Base-by-base conservation (phyloP, 2,329 filamentous ascomycete species). In the Trichoderma semiorbis region DNA sequence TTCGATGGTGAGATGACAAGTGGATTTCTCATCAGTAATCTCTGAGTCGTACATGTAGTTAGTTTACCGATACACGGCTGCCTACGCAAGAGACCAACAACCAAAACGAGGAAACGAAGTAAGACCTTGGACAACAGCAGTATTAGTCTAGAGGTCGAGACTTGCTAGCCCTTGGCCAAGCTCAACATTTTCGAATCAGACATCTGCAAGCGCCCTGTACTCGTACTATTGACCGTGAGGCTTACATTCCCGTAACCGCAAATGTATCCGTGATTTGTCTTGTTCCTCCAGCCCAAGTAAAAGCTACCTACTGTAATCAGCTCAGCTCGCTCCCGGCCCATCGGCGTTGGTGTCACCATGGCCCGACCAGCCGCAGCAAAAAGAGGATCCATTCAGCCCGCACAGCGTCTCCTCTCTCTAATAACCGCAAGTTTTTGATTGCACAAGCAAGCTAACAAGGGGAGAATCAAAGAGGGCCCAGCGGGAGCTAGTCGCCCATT, bases 401-500 rank as follows among this genome's bases (percentile, higher is more conserved):
- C 58, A 61, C 32, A 61, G 61, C 47, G 21, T 53, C 43, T 21
- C n/a, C 0, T n/a, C 43, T 21, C n/a, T n/a, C n/a, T n/a, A 10
- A 10, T 21, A 24, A 24, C 5, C 43, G n/a, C 47, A 53, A 53
- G 11, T 6, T 14, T 12, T 24, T 24, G 47, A 53, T 53, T 53
- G 47, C 21, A 53, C 6, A 12, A 24, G 36, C 36, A 43, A 57
- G 32, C 47, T 53, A 67, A 30, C n/a, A 28, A 43, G 34, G 28
- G 39, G 24, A 7, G 21, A 32, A 4, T 50, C 2, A 30, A 30
- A 26, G 36, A 18, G 28, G 16, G 39, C 39, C 63, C 63, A 36
- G 32, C 64, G 70, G 70, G 71, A 70, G 53, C 68, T 72, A 72
- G 55, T 61, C 55, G 68, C 61, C 61, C 62, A 79, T 79, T 77